phyloP scores from a whole-genome alignment of 2,329 filamentous ascomycete species.

The Lachnellula cervina region DNA sequence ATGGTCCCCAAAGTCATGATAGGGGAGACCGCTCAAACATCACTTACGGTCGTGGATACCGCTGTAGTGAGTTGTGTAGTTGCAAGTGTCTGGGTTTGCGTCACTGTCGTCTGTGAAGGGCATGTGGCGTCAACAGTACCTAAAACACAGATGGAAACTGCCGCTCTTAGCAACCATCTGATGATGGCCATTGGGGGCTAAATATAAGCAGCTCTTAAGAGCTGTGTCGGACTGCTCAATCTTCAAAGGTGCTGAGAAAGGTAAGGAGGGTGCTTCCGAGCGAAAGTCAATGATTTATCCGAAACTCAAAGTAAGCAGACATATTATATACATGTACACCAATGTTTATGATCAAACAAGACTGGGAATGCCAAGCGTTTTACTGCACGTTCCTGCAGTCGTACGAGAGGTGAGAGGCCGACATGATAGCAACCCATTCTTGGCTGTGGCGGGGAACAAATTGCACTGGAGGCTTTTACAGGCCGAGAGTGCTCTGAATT shows the following conservation, averaged over 20 bases:
- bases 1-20: too few species aligned
- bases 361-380: background rate
- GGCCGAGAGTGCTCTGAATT: too few species aligned
- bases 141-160: background rate
- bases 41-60: too few species aligned
- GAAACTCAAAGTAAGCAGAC: too few species aligned
- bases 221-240: background rate
- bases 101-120: background rate
- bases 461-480: background rate
- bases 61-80: background rate
- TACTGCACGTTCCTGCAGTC: too few species aligned
- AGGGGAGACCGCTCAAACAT: too few species aligned
- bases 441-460: background rate
- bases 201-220: background rate
- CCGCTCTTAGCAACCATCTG: background rate
- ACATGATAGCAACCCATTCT: background rate
- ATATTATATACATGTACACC: too few species aligned
- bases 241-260: too few species aligned
- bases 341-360: background rate
- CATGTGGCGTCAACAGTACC: background rate
- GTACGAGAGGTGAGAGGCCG: too few species aligned
- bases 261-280: too few species aligned
- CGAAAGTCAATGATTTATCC: too few species aligned
- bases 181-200: background rate
- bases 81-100: background rate